A percentile compares a stretch with the other conserved stretches of the same genome.
phyloP scores from a whole-genome alignment of 495 filamentous ascomycete genomes.

The Platismatia glauca region DNA sequence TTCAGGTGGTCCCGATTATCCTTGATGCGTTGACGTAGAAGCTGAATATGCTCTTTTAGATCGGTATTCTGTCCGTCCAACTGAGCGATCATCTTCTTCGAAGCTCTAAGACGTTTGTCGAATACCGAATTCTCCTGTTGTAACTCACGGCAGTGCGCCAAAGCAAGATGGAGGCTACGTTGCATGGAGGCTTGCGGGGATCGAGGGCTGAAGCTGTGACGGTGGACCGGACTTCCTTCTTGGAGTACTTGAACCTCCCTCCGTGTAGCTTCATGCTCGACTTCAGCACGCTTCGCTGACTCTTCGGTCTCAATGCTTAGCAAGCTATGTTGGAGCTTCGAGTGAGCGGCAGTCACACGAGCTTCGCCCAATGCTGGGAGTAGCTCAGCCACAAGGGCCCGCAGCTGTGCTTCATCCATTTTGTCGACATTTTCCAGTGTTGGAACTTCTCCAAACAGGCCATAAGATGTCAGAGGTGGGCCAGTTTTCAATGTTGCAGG shows the following conservation, averaged over 20 bases:
- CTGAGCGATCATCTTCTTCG: conserved; percentile 62
- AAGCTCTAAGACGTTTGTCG: conserved; percentile 55
- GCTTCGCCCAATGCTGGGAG: conserved; percentile 47
- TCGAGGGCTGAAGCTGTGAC: conserved; percentile 33
- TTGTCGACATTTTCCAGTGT: conserved; percentile 56
- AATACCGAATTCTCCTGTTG: conserved; percentile 56
- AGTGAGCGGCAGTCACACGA: conserved; percentile 78
- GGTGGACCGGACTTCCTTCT: conserved; percentile 36
- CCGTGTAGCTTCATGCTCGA: conserved; percentile 88
- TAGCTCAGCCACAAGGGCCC: conserved; percentile 49
- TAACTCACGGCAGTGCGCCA: conserved; percentile 48
- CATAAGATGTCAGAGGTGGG: conserved; percentile 37
- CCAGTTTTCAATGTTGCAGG: conserved; percentile 48
- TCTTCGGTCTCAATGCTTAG: conserved; percentile 79
- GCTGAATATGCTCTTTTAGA: conserved; percentile 61
- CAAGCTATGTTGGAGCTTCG: conserved; percentile 85
- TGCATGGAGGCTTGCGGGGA: conserved; percentile 34
- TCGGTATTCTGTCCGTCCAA: conserved; percentile 58
- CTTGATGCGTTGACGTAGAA: conserved; percentile 70
- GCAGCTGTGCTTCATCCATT: conserved; percentile 50
- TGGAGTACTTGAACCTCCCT: conserved; percentile 84
- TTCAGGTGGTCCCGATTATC: conserved; percentile 81
- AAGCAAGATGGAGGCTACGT: conserved; percentile 36
- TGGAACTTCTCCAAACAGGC: conserved; percentile 43
- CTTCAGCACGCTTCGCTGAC: conserved; percentile 75